Evolutionary conservation across 2,329 filamentous ascomycete genomes (phyloP).

Genomic region (Sclerotinia subarctica): DNA sequence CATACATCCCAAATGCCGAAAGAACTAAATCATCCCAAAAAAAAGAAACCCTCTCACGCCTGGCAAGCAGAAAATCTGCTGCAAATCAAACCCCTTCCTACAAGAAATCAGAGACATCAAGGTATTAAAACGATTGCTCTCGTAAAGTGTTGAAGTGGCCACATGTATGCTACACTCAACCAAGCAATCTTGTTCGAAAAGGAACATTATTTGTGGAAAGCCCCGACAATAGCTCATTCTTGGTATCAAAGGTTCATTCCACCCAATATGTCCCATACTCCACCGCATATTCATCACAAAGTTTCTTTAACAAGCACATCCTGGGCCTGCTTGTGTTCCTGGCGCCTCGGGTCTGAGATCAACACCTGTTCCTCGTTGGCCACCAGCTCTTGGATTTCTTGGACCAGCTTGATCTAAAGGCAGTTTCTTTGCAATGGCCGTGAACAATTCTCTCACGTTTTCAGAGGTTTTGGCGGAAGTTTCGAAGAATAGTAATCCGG

Average conservation of each 20-base stretch:
- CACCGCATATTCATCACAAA: constrained; percentile 22
- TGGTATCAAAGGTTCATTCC: constrained; percentile 24
- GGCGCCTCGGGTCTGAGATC: constrained; percentile 57
- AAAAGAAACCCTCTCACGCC: constrained; percentile 36
- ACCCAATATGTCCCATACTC: constrained; percentile 27
- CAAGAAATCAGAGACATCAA: constrained; percentile 36
- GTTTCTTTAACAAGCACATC: constrained; percentile 59
- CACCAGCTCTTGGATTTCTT: constrained; percentile 67
- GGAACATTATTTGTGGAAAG: constrained; percentile 24
- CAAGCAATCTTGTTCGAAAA: constrained; percentile 30
- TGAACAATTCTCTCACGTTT: constrained; percentile 94
- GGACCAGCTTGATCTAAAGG: constrained; percentile 95
- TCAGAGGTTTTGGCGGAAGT: constrained; percentile 96
- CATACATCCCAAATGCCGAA: constrained; percentile 39
- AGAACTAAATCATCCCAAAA: constrained; percentile 32
- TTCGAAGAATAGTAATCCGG: constrained; percentile 94
- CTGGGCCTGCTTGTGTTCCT: constrained; percentile 55
- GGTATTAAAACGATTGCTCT: constrained; percentile 39
- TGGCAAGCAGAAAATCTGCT: constrained; percentile 33
- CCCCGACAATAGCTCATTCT: constrained; percentile 23
- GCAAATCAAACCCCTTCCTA: constrained; percentile 31
- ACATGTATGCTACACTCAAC: constrained; percentile 28
- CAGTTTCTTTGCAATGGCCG: constrained; percentile 95
- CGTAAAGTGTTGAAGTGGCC: constrained; percentile 29
- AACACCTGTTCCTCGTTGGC: constrained; percentile 53